A percentile compares a stretch with the other conserved stretches of the same genome.
Evolutionary conservation across 2,329 filamentous ascomycete genomes (phyloP).

Genomic region (Akanthomyces muscarius): DNA sequence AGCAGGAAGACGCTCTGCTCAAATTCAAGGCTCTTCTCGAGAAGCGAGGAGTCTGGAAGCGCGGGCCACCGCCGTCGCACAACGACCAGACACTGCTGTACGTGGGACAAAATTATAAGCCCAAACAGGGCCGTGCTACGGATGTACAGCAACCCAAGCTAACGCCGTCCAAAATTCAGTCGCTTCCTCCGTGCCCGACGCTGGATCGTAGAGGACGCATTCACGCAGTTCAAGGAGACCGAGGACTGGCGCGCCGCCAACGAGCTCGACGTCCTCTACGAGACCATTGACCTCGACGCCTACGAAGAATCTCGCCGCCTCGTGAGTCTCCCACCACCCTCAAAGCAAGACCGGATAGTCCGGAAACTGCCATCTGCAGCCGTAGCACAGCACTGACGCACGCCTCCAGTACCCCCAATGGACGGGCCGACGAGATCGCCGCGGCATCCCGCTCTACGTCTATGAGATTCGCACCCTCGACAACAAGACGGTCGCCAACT

Average conservation of each 20-base stretch:
- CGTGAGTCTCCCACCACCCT: conserved; percentile 44
- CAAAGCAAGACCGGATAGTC: conserved; percentile 3
- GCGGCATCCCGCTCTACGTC: conserved; percentile 88
- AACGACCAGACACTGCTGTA: conserved; percentile 72
- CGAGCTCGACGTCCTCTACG: conserved; percentile 16
- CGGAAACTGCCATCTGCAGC: neutral
- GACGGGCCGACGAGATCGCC: conserved; percentile 84
- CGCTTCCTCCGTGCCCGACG: conserved; percentile 15
- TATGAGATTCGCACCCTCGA: conserved; percentile 83
- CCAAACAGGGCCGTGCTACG: no score
- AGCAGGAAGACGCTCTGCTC: conserved; percentile 63
- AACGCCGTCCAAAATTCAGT: neutral
- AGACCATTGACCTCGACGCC: conserved; percentile 16
- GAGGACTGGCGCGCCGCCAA: conserved; percentile 17
- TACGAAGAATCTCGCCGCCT: conserved; percentile 59
- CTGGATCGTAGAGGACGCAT: conserved; percentile 12
- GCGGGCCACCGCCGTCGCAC: conserved; percentile 56
- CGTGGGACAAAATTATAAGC: neutral
- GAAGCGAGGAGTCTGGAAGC: conserved; percentile 61
- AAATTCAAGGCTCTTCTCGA: conserved; percentile 68
- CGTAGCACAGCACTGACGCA: conserved; percentile 4
- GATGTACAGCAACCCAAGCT: neutral
- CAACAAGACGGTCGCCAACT: conserved; percentile 72
- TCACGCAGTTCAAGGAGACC: conserved; percentile 12
- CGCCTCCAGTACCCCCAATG: conserved; percentile 80